Evolutionary conservation across 768 basidiomycete genomes (phyloP), one percentile per base, ranked within the genome.

Genomic region (Lentinula sp.): DNA sequence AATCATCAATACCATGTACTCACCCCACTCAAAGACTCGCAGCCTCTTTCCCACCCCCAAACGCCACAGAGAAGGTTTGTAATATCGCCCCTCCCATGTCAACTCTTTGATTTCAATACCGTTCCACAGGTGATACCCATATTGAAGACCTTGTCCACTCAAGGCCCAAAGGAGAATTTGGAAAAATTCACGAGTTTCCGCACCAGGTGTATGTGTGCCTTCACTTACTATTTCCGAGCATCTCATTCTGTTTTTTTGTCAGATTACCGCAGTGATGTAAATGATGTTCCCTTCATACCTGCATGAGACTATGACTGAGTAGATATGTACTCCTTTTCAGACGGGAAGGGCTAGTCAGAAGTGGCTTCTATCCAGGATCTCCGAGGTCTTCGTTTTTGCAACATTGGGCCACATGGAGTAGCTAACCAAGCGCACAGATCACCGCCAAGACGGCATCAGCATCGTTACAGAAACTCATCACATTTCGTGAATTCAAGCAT

Each of bases 221-320:
- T 42, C 34, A 60, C 56, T n/a, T 62, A 51, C 35, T 57, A 37
- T 46, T 59, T 55, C 48, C 49, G 67, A 59, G 51, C 31, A 45
- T 10, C 48, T 69, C 63, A 71, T 39, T 13, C 37, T 39, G 37
- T 67, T 73, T 34, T 62, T 52, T 60, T 50, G 59, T 59, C 66
- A 88, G 86, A 87, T 69, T 88, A 88, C 70, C 87, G 87, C 55
- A 91, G 88, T 75, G 81, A 89, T 68, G 91, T 91, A 72, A 72
- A 63, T 50, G 46, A 51, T n/a, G 67, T 52, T 66, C 56, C 50
- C 8, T 37, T 59, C 59, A 64, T 68, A 9, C 11, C 11, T 42
- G 18, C 40, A 68, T 66, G 54, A 37, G 55, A 42, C 48, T 60
- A 55, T 69, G 64, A 71, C 48, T 49, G 21, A 43, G 16, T 34